A percentile compares a stretch with the other conserved stretches of the same genome.
Evolutionary conservation across 768 basidiomycete species (phyloP).

Genomic region (Kwoniella europaea): DNA sequence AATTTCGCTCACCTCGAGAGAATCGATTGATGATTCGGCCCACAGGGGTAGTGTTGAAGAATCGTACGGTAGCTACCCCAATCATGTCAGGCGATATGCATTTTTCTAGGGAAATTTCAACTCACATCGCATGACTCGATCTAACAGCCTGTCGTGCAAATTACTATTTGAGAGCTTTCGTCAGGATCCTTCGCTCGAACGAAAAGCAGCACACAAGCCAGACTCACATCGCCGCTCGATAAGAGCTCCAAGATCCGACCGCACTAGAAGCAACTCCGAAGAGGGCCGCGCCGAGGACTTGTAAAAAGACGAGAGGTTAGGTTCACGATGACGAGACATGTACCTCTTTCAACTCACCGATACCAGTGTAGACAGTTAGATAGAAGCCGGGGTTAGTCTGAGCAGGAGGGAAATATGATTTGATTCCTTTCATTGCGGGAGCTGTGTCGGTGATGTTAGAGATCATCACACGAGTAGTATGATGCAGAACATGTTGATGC

Average conservation of each 20-base stretch:
- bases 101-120: neutral
- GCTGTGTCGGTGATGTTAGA: neutral
- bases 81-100: neutral
- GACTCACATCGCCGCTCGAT: slow-evolving; percentile 44
- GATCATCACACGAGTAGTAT: neutral
- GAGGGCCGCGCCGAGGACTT: slow-evolving; percentile 40
- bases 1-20: slow-evolving; percentile 61
- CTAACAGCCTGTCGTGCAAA: slow-evolving; percentile 51
- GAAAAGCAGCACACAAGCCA: neutral
- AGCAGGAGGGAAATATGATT: slow-evolving; percentile 38
- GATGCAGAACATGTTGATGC: slow-evolving; percentile 40
- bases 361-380: slow-evolving; percentile 40
- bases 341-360: slow-evolving; percentile 27
- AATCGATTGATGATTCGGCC: slow-evolving; percentile 88
- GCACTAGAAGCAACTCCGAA: slow-evolving; percentile 31
- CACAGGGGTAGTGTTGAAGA: slow-evolving; percentile 57
- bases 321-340: too few species aligned
- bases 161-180: slow-evolving; percentile 15
- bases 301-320: neutral
- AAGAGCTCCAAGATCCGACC: slow-evolving; percentile 44
- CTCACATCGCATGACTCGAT: slow-evolving; percentile 43
- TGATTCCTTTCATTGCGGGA: slow-evolving; percentile 1
- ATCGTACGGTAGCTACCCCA: slow-evolving; percentile 44
- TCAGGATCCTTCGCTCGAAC: too few species aligned
- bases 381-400: slow-evolving; percentile 46